Evolutionary conservation across 345 rosid species (phyloP), one percentile per base, ranked within the genome.

Genomic region (Eucalyptus fibrosa): DNA sequence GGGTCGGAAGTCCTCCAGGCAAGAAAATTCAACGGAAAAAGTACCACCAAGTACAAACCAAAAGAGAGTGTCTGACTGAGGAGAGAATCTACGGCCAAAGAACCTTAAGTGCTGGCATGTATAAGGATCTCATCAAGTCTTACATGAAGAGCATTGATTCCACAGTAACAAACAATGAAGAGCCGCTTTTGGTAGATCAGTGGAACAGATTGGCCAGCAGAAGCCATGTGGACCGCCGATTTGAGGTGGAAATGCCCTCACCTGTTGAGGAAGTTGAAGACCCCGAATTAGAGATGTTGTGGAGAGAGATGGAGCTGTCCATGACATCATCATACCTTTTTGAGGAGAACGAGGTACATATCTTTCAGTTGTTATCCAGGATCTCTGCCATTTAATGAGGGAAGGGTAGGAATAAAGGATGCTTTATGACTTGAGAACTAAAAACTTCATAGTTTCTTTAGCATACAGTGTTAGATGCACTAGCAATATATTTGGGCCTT

Each of bases 221-320:
- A 55, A 92, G 49, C 34, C 30, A 81, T 32, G 32, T 90, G 16
- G 91, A 88, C 47, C 89, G 90, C 59, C 88, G 86, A 13, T 89
- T 86, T 47, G 92, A 92, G 89, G 91, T 34, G 24, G 95, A 94
- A 86, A 86, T n/a, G 10, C 89, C 91, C 47, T 91, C 89, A 50
- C 89, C 89, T 4, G 93, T 94, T 89, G 96, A 93, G 87, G 96
- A 96, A 8, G 96, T 90, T 89, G 96, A 98, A 88, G 82, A 88
- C n/a, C 94, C 97, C 15, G 99, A 96, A 90, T 91, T 86, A 49
- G 98, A 97, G 53, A 92, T 96, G 93, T 91, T 97, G 90, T 97
- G 99, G 99, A 94, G 92, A 93, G 99, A 98, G 92, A 96, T 98
- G 99, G 97, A 96, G 86, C 91, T 96, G 50, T 94, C 92, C 85